Base-by-base conservation (phyloP, 805 yeast genomes). In the Candida insectalens region DNA sequence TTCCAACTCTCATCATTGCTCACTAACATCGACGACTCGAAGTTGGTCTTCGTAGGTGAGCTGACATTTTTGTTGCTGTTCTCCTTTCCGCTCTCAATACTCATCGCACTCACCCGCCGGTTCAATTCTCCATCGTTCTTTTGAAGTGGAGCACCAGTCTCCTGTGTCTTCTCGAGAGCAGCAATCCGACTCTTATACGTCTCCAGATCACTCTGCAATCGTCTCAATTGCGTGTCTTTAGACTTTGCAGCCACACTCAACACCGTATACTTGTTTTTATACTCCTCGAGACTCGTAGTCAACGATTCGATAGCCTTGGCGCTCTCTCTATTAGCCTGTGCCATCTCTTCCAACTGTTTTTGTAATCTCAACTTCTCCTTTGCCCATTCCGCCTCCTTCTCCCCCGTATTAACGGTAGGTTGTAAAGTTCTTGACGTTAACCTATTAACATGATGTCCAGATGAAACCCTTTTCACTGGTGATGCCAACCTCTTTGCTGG, bases 401-500 rank as follows among this genome's bases (percentile, higher is more conserved):
- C 87, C 7, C 23, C 23, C 12, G 23, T 21, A n/a, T n/a, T n/a
- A 12, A 21, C 10, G 23, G 23, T 21, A 21, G 23, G 23, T 12
- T 21, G 23, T 21, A 12, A 12, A 23, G 45, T 32, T 8, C 46
- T 38, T n/a, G n/a, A n/a, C n/a, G n/a, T n/a, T n/a, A n/a, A n/a
- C n/a, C n/a, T n/a, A n/a, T n/a, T n/a, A n/a, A n/a, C n/a, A n/a
- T n/a, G n/a, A n/a, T n/a, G n/a, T n/a, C n/a, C n/a, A n/a, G n/a
- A n/a, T n/a, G n/a, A n/a, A n/a, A n/a, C n/a, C n/a, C n/a, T n/a
- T 45, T 74, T 78, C 23, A 74, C 65, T 1, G 89, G 89, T 0
- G 88, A 80, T 0, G 83, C 83, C 0, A 70, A 67, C 40, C 92
- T 63, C 45, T 81, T 81, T 3, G 80, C 64, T 3, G 88, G 88